A percentile compares a stretch with the other conserved stretches of the same genome.
phyloP scores from a whole-genome alignment of 1,284 basidiomycete species.

The Naganishia sp. region DNA sequence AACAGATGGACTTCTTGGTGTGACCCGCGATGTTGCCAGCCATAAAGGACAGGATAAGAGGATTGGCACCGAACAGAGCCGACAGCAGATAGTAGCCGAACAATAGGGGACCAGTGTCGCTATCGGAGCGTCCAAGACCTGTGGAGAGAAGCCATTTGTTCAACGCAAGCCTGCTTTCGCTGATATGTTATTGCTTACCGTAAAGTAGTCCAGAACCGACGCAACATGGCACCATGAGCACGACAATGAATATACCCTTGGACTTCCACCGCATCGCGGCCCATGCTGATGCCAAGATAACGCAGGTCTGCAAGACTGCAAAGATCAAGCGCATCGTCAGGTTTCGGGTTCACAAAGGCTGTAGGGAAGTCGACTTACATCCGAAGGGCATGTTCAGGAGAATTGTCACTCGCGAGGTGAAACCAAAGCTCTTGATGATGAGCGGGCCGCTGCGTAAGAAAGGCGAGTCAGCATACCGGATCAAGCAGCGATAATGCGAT shows the following conservation, averaged over 20 bases:
- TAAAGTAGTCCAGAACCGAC: slow-evolving; percentile 26
- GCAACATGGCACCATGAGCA: slow-evolving; percentile 30
- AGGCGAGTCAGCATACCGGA: neutral
- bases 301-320: slow-evolving; percentile 10
- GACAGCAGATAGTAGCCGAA: slow-evolving; percentile 42
- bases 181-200: neutral
- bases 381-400: slow-evolving; percentile 36
- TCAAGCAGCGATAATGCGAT: neutral
- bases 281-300: slow-evolving; percentile 16
- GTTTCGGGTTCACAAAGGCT: slow-evolving; percentile 1
- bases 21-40: slow-evolving; percentile 42
- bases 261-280: slow-evolving; percentile 11
- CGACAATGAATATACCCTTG: slow-evolving; percentile 8
- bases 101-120: slow-evolving; percentile 35
- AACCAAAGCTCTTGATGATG: slow-evolving; percentile 39
- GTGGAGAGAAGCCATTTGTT: neutral
- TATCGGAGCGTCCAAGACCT: slow-evolving; percentile 23
- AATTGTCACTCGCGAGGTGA: slow-evolving; percentile 34
- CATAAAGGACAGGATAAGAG: slow-evolving; percentile 43
- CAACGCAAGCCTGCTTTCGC: neutral
- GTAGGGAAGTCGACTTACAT: neutral
- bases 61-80: slow-evolving; percentile 41
- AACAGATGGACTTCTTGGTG: slow-evolving; percentile 46
- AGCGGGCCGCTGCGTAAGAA: slow-evolving; percentile 26
- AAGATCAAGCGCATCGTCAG: neutral